Conservation (phyloP, 768 basidiomycete species). For the Leccinum ochraceum region DNA sequence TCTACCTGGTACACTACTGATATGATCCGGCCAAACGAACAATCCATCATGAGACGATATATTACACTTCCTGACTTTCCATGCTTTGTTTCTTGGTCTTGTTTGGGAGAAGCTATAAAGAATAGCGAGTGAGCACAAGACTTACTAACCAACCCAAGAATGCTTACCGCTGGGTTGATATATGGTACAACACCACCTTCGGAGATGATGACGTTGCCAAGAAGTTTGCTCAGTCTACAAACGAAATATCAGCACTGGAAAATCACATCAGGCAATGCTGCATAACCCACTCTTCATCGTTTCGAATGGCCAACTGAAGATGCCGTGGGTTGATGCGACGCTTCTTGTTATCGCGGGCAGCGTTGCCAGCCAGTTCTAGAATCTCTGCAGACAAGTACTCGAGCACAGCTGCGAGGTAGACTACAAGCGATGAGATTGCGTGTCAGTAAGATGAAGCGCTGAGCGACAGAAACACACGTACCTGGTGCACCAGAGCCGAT, state of each 20-base stretch:
- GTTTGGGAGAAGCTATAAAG: conserved; percentile 30
- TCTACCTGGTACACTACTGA: conserved; percentile 13
- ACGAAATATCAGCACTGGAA: background rate
- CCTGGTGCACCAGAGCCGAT: conserved; percentile 88
- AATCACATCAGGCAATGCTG: background rate
- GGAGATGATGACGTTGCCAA: conserved; percentile 87
- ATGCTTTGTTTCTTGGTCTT: conserved; percentile 35
- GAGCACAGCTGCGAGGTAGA: conserved; percentile 90
- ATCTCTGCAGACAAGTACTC: conserved; percentile 94
- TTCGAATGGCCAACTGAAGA: conserved; percentile 91
- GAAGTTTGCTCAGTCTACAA: conserved; percentile 63
- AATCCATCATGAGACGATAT: conserved; percentile 7
- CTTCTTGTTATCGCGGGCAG: conserved; percentile 91
- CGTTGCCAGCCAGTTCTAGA: conserved; percentile 89
- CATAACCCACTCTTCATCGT: conserved; percentile 78
- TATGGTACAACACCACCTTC: conserved; percentile 92
- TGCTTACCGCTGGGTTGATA: conserved; percentile 61
- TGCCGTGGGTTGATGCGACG: conserved; percentile 96
- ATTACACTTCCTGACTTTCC: conserved; percentile 35
- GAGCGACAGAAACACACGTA: conserved; percentile 21
- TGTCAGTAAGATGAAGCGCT: conserved; percentile 13
- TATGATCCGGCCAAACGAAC: background rate
- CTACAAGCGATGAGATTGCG: conserved; percentile 35
- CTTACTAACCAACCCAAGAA: background rate
- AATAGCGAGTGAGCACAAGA: background rate